Evolutionary conservation across 345 rosid species (phyloP), one percentile per base, ranked within the genome.

Genomic region (Citrus glauca): DNA sequence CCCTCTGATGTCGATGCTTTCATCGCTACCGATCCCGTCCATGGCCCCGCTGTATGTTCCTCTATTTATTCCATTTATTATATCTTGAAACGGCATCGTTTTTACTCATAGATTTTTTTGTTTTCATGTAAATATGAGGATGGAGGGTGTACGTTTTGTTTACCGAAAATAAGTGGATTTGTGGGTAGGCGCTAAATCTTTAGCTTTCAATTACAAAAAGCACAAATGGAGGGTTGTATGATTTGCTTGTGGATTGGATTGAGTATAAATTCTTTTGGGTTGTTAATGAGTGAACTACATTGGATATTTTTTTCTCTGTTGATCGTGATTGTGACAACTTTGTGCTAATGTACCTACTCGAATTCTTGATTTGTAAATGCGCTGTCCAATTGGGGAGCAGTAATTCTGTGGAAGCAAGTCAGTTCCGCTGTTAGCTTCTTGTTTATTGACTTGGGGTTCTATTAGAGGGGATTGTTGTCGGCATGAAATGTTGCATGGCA

Each of bases 21-120:
- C 89, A 91, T 95, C 13, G 94, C 94, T 65, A 86, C 97, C 57
- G 99, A 95, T 90, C 93, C 95, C 22, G 79, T 87, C 48, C 86
- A 92, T 72, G 99, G 98, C 82, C 93, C 97, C 80, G 67, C 86
- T 64, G 99, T 95, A 91, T 82, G 68, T 3, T 63, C 57, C 42
- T 53, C 32, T 27, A 33, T 9, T 68, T 61, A 24, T 32, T 63
- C 9, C 42, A 24, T 22, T 45, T 73, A 5, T 27, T 3, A 30
- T 79, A 32, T n/a, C 2, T 40, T 4, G 57, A n/a, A 45, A 42
- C 16, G 50, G 16, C 50, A 42, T 42, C 16, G 4, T 11, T 2
- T 42, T 42, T 42, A 42, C 16, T 10, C 50, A 2, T 40, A 8
- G 48, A 40, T 42, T 13, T 45, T 2, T 0, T 38, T 1, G 59